Base-by-base conservation (phyloP, 2,329 filamentous ascomycete genomes). In the Colletotrichum echinochloae region DNA sequence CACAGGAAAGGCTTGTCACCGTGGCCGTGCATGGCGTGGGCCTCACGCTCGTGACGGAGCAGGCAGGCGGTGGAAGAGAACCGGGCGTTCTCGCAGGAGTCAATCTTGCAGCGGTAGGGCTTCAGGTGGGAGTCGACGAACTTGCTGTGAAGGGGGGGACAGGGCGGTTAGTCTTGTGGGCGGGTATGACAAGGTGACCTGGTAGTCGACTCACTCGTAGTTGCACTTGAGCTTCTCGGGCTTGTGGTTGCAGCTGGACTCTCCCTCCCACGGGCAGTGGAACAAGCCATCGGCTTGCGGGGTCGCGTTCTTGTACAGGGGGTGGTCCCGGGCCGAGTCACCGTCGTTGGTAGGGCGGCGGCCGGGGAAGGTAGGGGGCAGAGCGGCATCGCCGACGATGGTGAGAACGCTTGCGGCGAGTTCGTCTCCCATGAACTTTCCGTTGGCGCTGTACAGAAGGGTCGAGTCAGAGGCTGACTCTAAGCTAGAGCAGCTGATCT, bases 151-250 rank as follows among this genome's bases (percentile, higher is more conserved):
- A 37, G 39, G 37, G 61, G 57, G 44, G 11, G 3, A n/a, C n/a
- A 72, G 70, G 77, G 74, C 66, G 23, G 74, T 78, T 72, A 80
- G 78, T 75, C 64, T 16, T 23, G 44, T 48, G 23, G 54, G 26
- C 60, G 20, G 44, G 20, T 16, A 5, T 66, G 60, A 26, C 46
- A 28, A 35, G 35, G 20, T 33, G 46, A 63, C 52, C 52, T 26
- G 48, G 41, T 23, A 52, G 28, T 23, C 28, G 30, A 84, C 94
- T 89, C 91, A 97, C 95, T 98, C 95, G 80, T 98, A 98, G 84
- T 97, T 97, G 90, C 95, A 98, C 89, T 98, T 98, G 76, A 98
- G 92, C 85, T 97, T 96, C 78, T 97, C 96, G 49, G 95, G 90
- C 83, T 93, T 93, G 89, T 98, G 95, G 81, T 89, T 92, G 88